Percentiles rank a stretch among this genome's conserved stretches.
phyloP scores from a whole-genome alignment of 2,329 filamentous ascomycete genomes.

The Microsporum canis region DNA sequence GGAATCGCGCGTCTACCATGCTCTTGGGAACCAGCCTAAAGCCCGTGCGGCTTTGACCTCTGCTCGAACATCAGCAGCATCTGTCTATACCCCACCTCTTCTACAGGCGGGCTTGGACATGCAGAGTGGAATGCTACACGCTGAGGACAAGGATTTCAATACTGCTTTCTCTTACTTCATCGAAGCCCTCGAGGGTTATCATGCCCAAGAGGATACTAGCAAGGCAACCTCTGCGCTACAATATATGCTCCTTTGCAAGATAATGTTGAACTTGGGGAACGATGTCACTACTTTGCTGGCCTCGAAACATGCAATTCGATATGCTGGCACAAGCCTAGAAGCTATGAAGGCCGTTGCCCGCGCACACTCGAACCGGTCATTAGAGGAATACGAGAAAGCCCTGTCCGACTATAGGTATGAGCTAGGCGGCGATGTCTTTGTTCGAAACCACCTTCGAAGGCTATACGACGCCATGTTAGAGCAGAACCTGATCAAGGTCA shows the following conservation, averaged over 20 bases:
- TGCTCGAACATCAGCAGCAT: conserved; percentile 87
- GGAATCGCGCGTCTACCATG: conserved; percentile 94
- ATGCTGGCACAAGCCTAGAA: conserved; percentile 88
- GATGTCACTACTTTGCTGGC: conserved; percentile 92
- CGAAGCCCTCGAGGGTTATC: conserved; percentile 94
- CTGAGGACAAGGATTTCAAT: conserved; percentile 98
- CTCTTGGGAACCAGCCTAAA: conserved; percentile 91
- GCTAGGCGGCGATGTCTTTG: conserved; percentile 87
- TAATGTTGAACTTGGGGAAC: conserved; percentile 95
- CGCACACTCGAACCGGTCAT: conserved; percentile 85
- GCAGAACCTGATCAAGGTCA: conserved; percentile 99
- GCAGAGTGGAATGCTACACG: conserved; percentile 98
- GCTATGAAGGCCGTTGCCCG: conserved; percentile 98
- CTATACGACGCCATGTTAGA: conserved; percentile 98
- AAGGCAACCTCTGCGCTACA: conserved; percentile 96
- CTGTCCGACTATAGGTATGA: conserved; percentile 84
- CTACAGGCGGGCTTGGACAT: conserved; percentile 95
- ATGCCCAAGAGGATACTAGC: conserved; percentile 72
- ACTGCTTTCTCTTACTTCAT: conserved; percentile 99
- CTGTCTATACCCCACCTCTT: conserved; percentile 90
- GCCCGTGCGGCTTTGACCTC: conserved; percentile 88
- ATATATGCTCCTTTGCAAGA: conserved; percentile 99
- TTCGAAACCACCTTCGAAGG: conserved; percentile 88
- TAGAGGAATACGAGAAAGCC: conserved; percentile 94
- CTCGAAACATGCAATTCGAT: conserved; percentile 93